Evolutionary conservation across 2,329 filamentous ascomycete species (phyloP), one percentile per base, ranked within the genome.

Genomic region (Sporothrix protearum): DNA sequence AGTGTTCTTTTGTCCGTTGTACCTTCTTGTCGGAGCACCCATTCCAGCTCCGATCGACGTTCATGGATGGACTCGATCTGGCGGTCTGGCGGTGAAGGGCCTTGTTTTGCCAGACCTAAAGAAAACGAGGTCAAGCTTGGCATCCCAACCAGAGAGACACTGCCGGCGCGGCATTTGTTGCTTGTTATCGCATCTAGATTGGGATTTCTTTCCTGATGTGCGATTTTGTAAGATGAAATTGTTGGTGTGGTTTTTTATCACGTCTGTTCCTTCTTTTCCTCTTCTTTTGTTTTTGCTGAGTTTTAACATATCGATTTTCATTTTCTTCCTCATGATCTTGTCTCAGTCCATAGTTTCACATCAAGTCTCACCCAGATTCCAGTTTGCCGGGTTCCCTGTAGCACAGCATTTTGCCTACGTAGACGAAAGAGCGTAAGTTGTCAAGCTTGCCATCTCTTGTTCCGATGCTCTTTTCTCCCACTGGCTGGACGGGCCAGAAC

Each of bases 21-120:
- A 28, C 2, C 2, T 47, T 22, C 12, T 16, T 33, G 22, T 66
- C 63, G 42, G 63, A 66, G 42, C 42, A 30, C 42, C 42, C 59
- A 42, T 64, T 45, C 59, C 36, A 45, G 59, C 59, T 45, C 63
- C 63, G 61, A 66, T 66, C 63, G 63, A 49, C 63, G 28, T 22
- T 8, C 63, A 42, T 42, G 12, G 39, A n/a, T 6, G 36, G 61
- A 4, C 39, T n/a, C 28, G 61, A 28, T 22, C n/a, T 22, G 33
- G 57, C 33, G 33, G 22, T 64, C 61, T 64, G 39, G 63, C 63
- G 63, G 63, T 66, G 63, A 66, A 66, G 63, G 45, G 25, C 63
- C 25, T 22, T 49, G 39, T 47, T 49, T 66, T 45, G 63, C 42
- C 63, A 49, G 42, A 28, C 59, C 59, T 64, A 53, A 25, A 22